Conservation (phyloP, 306 rosid species). For the Corylus avellana region DNA sequence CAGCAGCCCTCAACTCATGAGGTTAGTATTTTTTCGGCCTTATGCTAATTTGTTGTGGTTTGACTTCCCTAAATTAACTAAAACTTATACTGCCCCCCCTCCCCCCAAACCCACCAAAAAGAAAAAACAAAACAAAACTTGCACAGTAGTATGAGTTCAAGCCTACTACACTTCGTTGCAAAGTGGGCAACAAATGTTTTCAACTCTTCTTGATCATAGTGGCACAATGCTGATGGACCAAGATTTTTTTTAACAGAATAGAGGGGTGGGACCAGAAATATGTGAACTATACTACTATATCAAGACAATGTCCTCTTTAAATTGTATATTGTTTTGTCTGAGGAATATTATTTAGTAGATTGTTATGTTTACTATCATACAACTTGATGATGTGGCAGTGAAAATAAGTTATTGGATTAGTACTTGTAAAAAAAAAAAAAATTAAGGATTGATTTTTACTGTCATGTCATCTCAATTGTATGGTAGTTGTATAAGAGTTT, state of each 20-base stretch:
- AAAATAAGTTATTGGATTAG: too few species aligned
- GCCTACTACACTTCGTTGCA: not conserved
- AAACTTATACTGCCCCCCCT: not conserved
- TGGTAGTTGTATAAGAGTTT: too few species aligned
- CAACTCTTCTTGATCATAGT: not conserved
- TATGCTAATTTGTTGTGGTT: constrained; percentile 1
- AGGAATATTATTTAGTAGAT: too few species aligned
- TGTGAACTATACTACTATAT: not conserved
- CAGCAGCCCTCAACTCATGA: constrained; percentile 55
- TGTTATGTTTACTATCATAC: too few species aligned
- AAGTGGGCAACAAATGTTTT: not conserved
- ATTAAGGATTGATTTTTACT: too few species aligned
- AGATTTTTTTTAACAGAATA: not conserved
- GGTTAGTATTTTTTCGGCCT: constrained; percentile 44
- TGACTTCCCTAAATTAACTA: not conserved
- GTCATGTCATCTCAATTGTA: too few species aligned
- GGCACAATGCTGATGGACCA: not conserved
- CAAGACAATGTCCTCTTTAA: not conserved
- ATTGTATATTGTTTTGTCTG: not conserved
- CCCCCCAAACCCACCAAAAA: not conserved
- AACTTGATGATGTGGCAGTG: too few species aligned
- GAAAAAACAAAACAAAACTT: not conserved
- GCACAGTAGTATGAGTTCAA: not conserved
- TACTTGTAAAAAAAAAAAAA: too few species aligned
- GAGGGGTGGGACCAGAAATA: not conserved